Evolutionary conservation across 1,284 basidiomycete genomes (phyloP).

Genomic region (Heliocybe sulcata): DNA sequence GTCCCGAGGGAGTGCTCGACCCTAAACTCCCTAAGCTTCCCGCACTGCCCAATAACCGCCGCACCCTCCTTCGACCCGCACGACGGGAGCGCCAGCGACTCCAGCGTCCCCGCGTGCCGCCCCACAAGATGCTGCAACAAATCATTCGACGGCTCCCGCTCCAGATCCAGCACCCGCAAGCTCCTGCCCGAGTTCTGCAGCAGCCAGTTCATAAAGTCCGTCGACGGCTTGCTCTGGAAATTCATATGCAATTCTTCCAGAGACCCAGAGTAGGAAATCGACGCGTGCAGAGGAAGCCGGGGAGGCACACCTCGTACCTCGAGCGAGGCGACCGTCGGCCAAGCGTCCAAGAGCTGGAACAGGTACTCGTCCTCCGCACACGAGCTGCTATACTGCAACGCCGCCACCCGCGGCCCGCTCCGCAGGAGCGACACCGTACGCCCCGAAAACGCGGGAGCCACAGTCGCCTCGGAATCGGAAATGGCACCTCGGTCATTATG

Average conservation of each 20-base stretch:
- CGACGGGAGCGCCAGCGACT: constrained; percentile 48
- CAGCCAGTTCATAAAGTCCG: constrained; percentile 61
- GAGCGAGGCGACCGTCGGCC: constrained; percentile 47
- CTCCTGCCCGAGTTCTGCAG: constrained; percentile 44
- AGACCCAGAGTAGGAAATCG: neutral
- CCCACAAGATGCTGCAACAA: constrained; percentile 45
- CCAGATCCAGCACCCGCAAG: constrained; percentile 47
- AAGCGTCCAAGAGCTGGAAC: constrained; percentile 53
- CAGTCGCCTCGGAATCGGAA: neutral
- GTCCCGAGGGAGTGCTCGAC: constrained; percentile 42
- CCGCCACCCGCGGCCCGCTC: constrained; percentile 45
- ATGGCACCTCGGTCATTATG: too few relatives aligned
- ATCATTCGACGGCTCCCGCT: constrained; percentile 45
- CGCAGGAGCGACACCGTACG: constrained; percentile 18
- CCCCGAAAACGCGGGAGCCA: neutral
- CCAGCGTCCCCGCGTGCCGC: constrained; percentile 37
- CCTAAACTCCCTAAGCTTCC: constrained; percentile 40
- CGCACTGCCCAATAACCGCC: constrained; percentile 38
- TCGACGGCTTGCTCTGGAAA: constrained; percentile 47
- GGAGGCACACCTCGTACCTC: constrained; percentile 54
- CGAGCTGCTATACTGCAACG: constrained; percentile 62
- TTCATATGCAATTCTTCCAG: constrained; percentile 51
- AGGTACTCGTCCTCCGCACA: constrained; percentile 53
- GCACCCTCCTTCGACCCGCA: constrained; percentile 40
- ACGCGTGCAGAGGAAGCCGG: constrained; percentile 33